These are phyloP conservation scores for Platanthera zijinensis DNA, from an alignment of 106 monocot genomes.

Conservation along the genomic window DNA sequence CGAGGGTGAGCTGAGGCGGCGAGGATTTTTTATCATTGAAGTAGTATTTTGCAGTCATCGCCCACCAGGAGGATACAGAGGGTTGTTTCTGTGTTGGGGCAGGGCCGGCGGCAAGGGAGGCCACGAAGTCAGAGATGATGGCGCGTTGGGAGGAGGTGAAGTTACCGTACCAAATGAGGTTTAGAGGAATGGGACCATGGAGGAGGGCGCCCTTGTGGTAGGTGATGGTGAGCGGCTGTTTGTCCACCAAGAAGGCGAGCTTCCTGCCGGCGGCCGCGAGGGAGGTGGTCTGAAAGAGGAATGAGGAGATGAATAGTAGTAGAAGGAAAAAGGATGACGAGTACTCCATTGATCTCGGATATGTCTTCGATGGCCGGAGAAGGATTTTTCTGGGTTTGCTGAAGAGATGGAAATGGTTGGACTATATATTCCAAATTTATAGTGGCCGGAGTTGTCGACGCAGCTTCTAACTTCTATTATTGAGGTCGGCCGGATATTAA, in stretches of 20 bases:
- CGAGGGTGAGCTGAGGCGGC: conserved; percentile 23
- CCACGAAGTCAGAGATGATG: conserved; percentile 51
- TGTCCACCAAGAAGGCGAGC: conserved; percentile 39
- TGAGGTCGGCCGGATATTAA: no score
- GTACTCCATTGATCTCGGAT: not conserved
- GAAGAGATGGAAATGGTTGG: no score
- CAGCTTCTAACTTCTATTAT: no score
- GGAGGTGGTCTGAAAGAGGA: conserved; percentile 5
- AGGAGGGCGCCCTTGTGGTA: conserved; percentile 67
- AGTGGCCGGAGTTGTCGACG: no score
- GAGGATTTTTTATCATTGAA: conserved; percentile 11
- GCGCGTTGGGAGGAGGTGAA: conserved; percentile 51
- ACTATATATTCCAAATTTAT: no score
- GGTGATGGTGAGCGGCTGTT: conserved; percentile 23
- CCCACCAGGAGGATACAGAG: conserved; percentile 53
- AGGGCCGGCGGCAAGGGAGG: conserved; percentile 24
- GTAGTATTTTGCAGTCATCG: conserved; percentile 36
- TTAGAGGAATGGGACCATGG: conserved; percentile 40
- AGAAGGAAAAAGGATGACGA: not conserved
- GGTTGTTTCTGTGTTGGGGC: not conserved
- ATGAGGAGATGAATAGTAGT: not conserved
- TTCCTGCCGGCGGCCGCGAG: conserved; percentile 7
- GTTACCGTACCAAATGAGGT: conserved; percentile 62
- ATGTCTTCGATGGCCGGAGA: no score
- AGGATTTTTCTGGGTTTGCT: no score